Base-by-base conservation (phyloP, 495 filamentous ascomycete genomes). In the Penicillium fimorum region DNA sequence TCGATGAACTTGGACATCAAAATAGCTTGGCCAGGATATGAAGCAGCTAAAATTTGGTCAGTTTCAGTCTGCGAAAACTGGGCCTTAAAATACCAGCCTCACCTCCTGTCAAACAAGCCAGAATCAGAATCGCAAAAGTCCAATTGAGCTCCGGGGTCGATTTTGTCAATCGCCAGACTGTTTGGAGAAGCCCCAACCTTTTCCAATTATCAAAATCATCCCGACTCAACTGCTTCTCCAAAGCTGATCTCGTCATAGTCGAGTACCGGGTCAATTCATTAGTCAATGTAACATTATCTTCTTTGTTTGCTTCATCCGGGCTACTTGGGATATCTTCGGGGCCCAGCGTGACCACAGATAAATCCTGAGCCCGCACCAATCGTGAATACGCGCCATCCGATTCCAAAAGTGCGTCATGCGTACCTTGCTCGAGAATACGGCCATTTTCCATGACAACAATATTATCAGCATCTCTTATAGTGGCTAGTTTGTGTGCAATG, bases 401-500 rank as follows among this genome's bases (percentile, higher is more conserved):
- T 29, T 42, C 49, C 4, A 81, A 38, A 10, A 84, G 59, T 9
- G 64, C 56, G 4, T 62, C 75, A 59, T 92, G 89, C 2, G 79
- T 85, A 37, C 90, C 90, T 69, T 89, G 87, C 64, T 96, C 92
- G 11, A 94, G 75, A 48, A 96, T 90, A 15, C 78, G 69, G 40
- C 92, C 92, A 44, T 84, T 67, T 1, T 79, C 73, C 87, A 96
- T 92, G 58, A 96, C 91, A 13, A 95, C 87, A 55, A 96, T 96
- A 62, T 93, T 94, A 65, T 95, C 87, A 2, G 90, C 89, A 61
- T 86, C 83, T 64, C 84, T 88, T 70, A 96, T 92, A 27, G 92
- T 96, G 5, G 87, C 88, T 22, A 96, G 78, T 44, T 90, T 82
- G 69, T 96, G 91, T 8, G 92, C 91, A 60, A 96, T 95, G 11